Percentiles rank a stretch among this genome's conserved stretches.
These are phyloP conservation scores for Pichia exigua DNA, from an alignment of 805 yeast genomes.

Conservation along the genomic window DNA sequence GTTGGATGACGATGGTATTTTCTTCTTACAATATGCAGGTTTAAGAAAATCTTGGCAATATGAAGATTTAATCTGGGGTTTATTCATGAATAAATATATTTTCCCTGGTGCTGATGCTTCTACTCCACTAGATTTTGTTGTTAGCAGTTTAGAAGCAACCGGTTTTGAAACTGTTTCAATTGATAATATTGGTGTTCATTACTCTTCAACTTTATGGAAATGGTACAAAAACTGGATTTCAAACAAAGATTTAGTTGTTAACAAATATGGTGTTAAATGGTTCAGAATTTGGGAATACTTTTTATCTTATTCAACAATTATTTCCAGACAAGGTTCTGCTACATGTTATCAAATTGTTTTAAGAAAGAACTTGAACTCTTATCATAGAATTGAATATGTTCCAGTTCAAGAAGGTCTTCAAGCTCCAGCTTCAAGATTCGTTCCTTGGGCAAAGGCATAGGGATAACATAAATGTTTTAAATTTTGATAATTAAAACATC, in stretches of 20 bases:
- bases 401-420: conserved; percentile 71
- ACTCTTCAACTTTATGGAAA: conserved; percentile 84
- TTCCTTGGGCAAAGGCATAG: conserved; percentile 45
- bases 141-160: conserved; percentile 65
- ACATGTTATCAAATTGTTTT: conserved; percentile 85
- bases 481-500: neutral
- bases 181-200: conserved; percentile 89
- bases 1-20: conserved; percentile 87
- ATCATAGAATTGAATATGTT: conserved; percentile 74
- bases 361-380: conserved; percentile 82
- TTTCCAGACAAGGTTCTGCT: conserved; percentile 90
- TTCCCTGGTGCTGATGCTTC: conserved; percentile 98
- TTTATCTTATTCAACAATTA: conserved; percentile 72
- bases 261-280: conserved; percentile 85
- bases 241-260: conserved; percentile 65
- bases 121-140: conserved; percentile 82
- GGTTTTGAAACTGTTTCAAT: conserved; percentile 80
- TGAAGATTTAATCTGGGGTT: conserved; percentile 90
- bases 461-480: conserved; percentile 9
- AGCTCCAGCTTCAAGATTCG: conserved; percentile 47
- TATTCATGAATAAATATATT: conserved; percentile 91
- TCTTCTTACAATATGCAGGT: conserved; percentile 85
- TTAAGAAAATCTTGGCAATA: conserved; percentile 89
- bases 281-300: conserved; percentile 90
- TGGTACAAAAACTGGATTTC: conserved; percentile 94